phyloP scores from a whole-genome alignment of 2,329 filamentous ascomycete genomes.

The Gaeumannomyces sp. region DNA sequence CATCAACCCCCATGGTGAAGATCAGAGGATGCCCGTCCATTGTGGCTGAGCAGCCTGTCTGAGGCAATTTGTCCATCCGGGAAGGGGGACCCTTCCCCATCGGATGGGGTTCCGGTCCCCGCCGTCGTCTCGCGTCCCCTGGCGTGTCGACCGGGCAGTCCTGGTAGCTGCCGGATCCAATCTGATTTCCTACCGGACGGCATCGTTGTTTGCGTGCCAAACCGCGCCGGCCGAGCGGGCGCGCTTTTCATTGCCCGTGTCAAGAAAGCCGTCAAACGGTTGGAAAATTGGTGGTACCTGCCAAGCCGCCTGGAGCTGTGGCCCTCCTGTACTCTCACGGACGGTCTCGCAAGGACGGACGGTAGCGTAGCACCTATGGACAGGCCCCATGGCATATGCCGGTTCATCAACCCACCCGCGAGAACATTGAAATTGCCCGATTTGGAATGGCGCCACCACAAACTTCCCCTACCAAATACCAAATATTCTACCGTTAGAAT shows the following conservation, averaged over 20 bases:
- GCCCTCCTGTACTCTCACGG: too few relatives aligned
- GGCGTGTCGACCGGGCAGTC: neutral
- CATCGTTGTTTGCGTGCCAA: neutral
- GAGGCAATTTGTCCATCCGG: neutral
- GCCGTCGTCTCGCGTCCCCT: neutral
- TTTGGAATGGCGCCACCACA: neutral
- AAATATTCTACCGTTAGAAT: neutral
- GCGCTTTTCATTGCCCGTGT: neutral
- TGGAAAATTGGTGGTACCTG: neutral
- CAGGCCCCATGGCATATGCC: neutral
- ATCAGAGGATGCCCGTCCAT: neutral
- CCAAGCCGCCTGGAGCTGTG: neutral
- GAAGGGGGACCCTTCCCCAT: neutral
- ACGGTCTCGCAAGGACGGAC: too few relatives aligned
- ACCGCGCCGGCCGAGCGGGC: neutral
- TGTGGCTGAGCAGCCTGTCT: neutral
- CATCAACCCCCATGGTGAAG: neutral
- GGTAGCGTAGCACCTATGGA: neutral
- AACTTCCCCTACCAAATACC: neutral
- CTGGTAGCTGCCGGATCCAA: neutral
- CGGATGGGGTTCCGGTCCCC: neutral
- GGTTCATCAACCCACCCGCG: neutral
- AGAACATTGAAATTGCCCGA: neutral
- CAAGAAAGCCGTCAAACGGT: neutral
- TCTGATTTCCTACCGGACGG: neutral